Evolutionary conservation across 306 rosid genomes (phyloP).

Genomic region (Biancaea sappan): DNA sequence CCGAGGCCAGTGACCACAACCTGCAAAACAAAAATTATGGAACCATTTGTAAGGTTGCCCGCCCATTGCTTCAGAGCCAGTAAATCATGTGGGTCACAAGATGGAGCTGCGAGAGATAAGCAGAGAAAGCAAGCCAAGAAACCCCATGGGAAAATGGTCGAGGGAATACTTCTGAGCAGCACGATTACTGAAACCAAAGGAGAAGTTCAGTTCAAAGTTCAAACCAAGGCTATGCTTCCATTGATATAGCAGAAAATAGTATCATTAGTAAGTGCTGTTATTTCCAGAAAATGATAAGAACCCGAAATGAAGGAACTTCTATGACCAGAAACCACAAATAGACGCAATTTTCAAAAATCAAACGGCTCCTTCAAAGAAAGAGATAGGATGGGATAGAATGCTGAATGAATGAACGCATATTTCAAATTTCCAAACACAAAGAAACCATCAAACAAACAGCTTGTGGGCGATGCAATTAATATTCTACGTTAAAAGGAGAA

Average conservation of each 20-base stretch:
- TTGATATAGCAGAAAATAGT: constrained; percentile 33
- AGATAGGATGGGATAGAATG: constrained; percentile 26
- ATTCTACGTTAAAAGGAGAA: constrained; percentile 34
- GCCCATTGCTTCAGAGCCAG: constrained; percentile 66
- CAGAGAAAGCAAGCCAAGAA: constrained; percentile 52
- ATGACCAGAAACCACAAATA: constrained; percentile 16
- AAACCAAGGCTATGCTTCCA: constrained; percentile 47
- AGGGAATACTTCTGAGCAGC: constrained; percentile 39
- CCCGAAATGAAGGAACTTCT: too few relatives aligned
- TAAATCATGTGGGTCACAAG: constrained; percentile 63
- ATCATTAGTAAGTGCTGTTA: constrained; percentile 17
- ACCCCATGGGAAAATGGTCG: constrained; percentile 46
- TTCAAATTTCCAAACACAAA: constrained; percentile 49
- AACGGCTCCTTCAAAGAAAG: constrained; percentile 28
- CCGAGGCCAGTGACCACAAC: too few relatives aligned
- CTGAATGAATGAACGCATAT: constrained; percentile 44
- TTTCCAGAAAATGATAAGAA: too few relatives aligned
- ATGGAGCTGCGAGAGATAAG: constrained; percentile 37
- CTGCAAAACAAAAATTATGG: too few relatives aligned
- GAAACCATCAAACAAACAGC: constrained; percentile 55
- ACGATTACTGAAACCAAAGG: constrained; percentile 49
- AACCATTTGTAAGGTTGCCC: constrained; percentile 54
- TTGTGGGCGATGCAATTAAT: constrained; percentile 63
- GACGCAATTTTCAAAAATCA: constrained; percentile 28
- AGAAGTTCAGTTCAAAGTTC: constrained; percentile 43